A percentile compares a stretch with the other conserved stretches of the same genome.
Evolutionary conservation across 2,329 filamentous ascomycete species (phyloP).

Genomic region (Scolecobasidium constrictum): DNA sequence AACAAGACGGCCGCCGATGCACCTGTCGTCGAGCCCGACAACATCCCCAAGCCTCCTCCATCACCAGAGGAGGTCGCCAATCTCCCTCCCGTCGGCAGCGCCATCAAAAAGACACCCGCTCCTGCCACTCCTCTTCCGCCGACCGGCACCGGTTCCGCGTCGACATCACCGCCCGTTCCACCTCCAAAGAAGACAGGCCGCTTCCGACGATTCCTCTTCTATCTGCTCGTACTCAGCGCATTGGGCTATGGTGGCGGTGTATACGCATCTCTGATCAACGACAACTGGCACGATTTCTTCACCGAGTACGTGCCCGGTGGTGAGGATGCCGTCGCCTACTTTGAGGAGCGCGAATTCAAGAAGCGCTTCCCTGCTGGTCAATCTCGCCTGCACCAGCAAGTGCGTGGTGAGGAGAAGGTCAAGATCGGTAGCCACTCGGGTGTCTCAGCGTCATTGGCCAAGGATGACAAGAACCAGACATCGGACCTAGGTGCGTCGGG

Average conservation of each 20-base stretch:
- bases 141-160: constrained; percentile 31
- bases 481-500: constrained; percentile 30
- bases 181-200: constrained; percentile 58
- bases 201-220: constrained; percentile 67
- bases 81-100: not conserved
- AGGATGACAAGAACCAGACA: constrained; percentile 15
- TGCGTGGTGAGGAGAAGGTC: constrained; percentile 54
- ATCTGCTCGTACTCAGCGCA: constrained; percentile 63
- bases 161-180: constrained; percentile 29
- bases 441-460: constrained; percentile 42
- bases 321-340: constrained; percentile 87
- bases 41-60: constrained; percentile 8
- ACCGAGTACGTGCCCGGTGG: constrained; percentile 93
- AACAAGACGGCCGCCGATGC: not conserved
- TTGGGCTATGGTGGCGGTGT: constrained; percentile 79
- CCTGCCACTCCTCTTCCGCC: constrained; percentile 17
- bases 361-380: constrained; percentile 56
- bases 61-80: constrained; percentile 2
- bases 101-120: not conserved
- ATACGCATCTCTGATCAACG: constrained; percentile 84
- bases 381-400: constrained; percentile 33
- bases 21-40: not conserved
- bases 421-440: constrained; percentile 72
- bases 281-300: constrained; percentile 99
- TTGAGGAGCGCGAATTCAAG: constrained; percentile 89